Conservation (phyloP, 257 asterid species). For the Primulina tabacum region DNA sequence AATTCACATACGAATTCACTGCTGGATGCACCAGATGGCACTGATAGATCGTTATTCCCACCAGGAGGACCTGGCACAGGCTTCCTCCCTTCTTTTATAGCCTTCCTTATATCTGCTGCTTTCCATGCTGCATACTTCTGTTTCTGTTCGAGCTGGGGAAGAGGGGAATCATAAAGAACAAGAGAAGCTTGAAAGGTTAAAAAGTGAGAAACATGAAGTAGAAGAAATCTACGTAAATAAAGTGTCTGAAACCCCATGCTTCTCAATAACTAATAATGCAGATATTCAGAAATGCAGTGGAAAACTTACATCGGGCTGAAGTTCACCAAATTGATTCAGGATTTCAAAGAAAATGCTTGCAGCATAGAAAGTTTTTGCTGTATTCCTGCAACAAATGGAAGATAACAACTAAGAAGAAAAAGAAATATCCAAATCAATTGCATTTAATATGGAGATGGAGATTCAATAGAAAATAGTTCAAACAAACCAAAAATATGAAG, state of each 20-base stretch:
- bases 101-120: slow-evolving; percentile 97
- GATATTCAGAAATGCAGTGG: neutral
- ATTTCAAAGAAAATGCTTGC: slow-evolving; percentile 95
- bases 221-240: neutral
- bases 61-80: slow-evolving; percentile 98
- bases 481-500: too few relatives aligned
- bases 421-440: neutral
- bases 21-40: slow-evolving; percentile 25
- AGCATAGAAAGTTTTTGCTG: slow-evolving; percentile 98
- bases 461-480: neutral
- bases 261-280: neutral
- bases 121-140: slow-evolving; percentile 98
- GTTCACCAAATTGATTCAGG: slow-evolving; percentile 80
- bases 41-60: slow-evolving; percentile 50
- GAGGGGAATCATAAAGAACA: neutral
- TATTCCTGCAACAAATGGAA: slow-evolving; percentile 53
- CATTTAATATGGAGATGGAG: neutral
- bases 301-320: slow-evolving; percentile 85
- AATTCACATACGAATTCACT: slow-evolving; percentile 31
- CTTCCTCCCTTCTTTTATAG: slow-evolving; percentile 91
- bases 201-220: neutral
- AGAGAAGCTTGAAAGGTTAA: neutral
- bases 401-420: slow-evolving; percentile 18
- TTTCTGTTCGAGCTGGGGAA: slow-evolving; percentile 83
- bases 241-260: neutral